These are phyloP conservation scores for Diaporthe batatas DNA, from an alignment of 2,329 filamentous ascomycete species.

Conservation along the genomic window DNA sequence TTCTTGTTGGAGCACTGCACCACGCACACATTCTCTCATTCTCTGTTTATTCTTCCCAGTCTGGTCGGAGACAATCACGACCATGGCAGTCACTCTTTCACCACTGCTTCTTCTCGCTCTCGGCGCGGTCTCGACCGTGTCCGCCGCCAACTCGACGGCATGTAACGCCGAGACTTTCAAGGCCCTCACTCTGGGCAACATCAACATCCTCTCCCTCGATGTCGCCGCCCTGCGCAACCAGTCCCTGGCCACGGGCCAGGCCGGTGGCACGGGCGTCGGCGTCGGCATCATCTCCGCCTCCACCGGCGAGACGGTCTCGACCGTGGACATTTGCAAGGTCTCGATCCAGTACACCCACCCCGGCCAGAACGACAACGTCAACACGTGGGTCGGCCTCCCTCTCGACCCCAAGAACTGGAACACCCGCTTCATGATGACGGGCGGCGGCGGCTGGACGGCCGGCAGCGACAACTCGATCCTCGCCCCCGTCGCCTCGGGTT, in stretches of 20 bases:
- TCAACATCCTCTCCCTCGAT: slow-evolving; percentile 29
- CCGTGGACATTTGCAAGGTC: slow-evolving; percentile 31
- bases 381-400: slow-evolving; percentile 30
- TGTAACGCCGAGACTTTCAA: slow-evolving; percentile 28
- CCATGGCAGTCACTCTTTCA: slow-evolving; percentile 31
- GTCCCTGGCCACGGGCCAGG: not conserved
- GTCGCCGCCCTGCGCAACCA: slow-evolving; percentile 10
- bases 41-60: not conserved
- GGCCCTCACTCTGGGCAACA: slow-evolving; percentile 22
- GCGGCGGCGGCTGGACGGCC: slow-evolving; percentile 33
- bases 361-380: slow-evolving; percentile 29
- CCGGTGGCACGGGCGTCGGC: slow-evolving; percentile 1
- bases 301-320: slow-evolving; percentile 10
- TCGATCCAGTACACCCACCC: slow-evolving; percentile 39
- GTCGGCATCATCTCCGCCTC: slow-evolving; percentile 8
- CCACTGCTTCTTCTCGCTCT: not conserved
- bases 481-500: slow-evolving; percentile 26
- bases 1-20: not conserved
- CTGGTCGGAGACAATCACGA: slow-evolving; percentile 12
- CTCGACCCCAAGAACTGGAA: slow-evolving; percentile 26
- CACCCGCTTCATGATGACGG: slow-evolving; percentile 31
- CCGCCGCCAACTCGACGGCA: slow-evolving; percentile 7
- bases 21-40: not conserved
- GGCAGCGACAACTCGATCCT: slow-evolving; percentile 39
- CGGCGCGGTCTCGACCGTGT: not conserved